phyloP scores from a whole-genome alignment of 352 stramenopile genomes.

The Ophiocytium majus region DNA sequence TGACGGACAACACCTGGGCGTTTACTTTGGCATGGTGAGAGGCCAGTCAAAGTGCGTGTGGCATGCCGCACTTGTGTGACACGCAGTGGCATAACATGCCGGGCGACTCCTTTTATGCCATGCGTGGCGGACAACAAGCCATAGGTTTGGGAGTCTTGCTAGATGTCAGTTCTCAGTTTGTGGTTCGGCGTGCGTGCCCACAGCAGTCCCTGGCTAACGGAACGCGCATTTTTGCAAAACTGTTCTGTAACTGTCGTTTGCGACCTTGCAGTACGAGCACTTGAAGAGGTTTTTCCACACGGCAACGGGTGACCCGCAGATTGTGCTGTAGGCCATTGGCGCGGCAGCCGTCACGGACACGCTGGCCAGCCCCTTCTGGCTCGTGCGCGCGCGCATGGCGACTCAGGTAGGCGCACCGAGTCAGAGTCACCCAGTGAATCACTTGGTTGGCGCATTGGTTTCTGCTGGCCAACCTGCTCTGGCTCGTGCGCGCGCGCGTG shows the following conservation, averaged over 20 bases:
- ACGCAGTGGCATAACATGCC: not conserved
- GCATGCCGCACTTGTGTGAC: not conserved
- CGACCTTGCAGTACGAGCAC: not conserved
- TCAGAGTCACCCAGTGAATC: too few species aligned
- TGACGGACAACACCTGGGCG: not conserved
- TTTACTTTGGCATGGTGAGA: constrained; percentile 17
- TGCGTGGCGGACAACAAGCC: too few species aligned
- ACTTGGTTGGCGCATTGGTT: too few species aligned
- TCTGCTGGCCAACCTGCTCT: constrained; percentile 6
- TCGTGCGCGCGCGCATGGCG: constrained; percentile 14
- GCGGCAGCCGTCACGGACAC: not conserved
- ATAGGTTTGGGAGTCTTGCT: too few species aligned
- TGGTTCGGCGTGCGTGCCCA: too few species aligned
- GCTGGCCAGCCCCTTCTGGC: constrained; percentile 3
- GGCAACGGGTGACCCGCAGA: not conserved
- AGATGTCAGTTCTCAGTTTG: too few species aligned
- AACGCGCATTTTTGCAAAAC: too few species aligned
- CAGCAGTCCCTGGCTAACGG: too few species aligned
- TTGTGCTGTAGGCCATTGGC: constrained; percentile 6
- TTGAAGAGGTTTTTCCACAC: not conserved
- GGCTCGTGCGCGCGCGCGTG: constrained; percentile 16
- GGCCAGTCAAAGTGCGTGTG: not conserved
- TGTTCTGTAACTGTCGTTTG: not conserved
- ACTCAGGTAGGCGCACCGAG: constrained; percentile 16
- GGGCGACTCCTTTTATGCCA: too few species aligned